Evolutionary conservation across 177 flowering plant species (phyloP), one percentile per base, ranked within the genome.

Genomic region (Vitis hybrid): DNA sequence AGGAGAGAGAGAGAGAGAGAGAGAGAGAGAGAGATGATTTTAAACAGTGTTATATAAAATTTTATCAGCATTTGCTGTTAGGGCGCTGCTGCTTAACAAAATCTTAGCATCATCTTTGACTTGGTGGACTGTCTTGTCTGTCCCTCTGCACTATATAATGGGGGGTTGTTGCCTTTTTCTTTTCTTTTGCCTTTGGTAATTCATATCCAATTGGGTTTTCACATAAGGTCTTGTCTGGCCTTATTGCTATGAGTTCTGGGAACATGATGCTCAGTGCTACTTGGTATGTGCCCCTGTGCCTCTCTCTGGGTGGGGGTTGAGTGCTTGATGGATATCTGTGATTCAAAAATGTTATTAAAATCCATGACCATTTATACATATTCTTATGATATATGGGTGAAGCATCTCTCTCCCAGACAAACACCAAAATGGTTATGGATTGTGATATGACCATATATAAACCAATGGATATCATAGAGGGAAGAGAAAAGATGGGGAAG

Each of bases 51-150:
- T 59, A 58, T 58, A 21, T 58, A 58, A 5, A 19, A 19, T 15
- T 30, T 13, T 12, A 39, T 14, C 13, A 48, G 14, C n/a, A 3
- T 8, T 11, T 56, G 48, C 7, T 70, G 1, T 61, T 64, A 52
- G 26, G 30, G 7, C 8, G 45, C 45, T 39, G 8, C 54, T 3
- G 21, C 12, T 8, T 56, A 68, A 56, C 70, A 65, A 72, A 50
- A 72, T 65, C 67, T 68, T 69, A 3, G 65, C 69, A 48, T 70
- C 69, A 73, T 73, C 74, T 70, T 77, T 77, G 77, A 77, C 80
- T 67, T 59, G 59, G 66, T 68, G 62, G 72, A 56, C 72, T 65
- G 66, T 76, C 72, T 64, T 62, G 68, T 71, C 68, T 72, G 67
- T 69, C 51, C 45, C 45, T 56, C 59, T n/a, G 18, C 8, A 50